phyloP scores from a whole-genome alignment of 164 flowering plant species.

The Annona cherimola region DNA sequence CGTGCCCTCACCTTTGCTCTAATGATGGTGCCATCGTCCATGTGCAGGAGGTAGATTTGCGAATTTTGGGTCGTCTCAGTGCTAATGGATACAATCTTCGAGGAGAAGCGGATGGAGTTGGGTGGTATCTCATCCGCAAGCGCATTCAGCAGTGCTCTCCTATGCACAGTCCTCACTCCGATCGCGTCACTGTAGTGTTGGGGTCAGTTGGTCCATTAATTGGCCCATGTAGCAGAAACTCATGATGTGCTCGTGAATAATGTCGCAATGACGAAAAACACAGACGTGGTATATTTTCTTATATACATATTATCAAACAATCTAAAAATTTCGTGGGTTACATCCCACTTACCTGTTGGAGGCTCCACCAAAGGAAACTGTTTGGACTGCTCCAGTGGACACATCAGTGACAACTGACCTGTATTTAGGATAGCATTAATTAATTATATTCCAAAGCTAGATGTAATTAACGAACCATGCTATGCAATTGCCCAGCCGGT shows the following conservation, averaged over 20 bases:
- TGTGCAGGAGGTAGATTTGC: constrained; percentile 5
- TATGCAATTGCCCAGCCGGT: too few species aligned
- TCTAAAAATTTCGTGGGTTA: too few species aligned
- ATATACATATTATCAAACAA: not conserved
- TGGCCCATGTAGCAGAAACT: not conserved
- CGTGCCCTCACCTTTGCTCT: constrained; percentile 27
- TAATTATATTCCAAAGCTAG: too few species aligned
- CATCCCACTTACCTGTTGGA: not conserved
- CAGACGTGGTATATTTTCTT: not conserved
- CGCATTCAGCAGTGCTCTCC: constrained; percentile 26
- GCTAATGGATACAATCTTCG: constrained; percentile 26
- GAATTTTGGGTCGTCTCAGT: constrained; percentile 14
- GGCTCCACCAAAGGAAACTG: not conserved
- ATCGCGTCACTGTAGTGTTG: not conserved
- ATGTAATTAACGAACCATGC: too few species aligned
- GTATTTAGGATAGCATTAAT: not conserved
- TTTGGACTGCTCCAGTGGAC: constrained; percentile 1
- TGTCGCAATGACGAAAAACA: not conserved
- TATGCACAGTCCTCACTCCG: constrained; percentile 24
- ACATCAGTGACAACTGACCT: constrained; percentile 9
- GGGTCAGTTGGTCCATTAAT: not conserved
- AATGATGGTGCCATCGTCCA: constrained; percentile 32
- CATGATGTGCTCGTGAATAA: not conserved
- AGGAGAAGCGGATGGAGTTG: constrained; percentile 29
- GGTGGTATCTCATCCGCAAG: constrained; percentile 35